Evolutionary conservation across 805 yeast species (phyloP).

Genomic region (Ogataea philodendri): DNA sequence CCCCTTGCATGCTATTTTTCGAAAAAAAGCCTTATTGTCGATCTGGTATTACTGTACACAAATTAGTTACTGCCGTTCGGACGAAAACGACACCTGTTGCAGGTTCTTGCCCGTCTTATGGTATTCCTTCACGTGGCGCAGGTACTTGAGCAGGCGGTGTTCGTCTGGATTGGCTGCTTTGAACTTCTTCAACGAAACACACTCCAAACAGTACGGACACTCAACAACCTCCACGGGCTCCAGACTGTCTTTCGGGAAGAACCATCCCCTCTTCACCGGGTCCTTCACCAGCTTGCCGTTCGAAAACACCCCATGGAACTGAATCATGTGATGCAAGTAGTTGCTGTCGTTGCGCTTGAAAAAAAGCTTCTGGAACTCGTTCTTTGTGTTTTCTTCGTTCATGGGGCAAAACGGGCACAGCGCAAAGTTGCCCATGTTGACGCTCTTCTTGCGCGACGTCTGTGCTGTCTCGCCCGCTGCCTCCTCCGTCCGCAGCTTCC

Average conservation of each 20-base stretch:
- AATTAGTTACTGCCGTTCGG: constrained; percentile 3
- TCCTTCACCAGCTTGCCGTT: constrained; percentile 29
- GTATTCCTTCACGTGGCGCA: constrained; percentile 30
- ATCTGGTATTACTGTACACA: background rate
- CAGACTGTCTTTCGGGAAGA: constrained; percentile 7
- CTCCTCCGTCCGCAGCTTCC: constrained; percentile 12
- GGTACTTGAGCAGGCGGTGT: constrained; percentile 28
- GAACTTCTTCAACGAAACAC: constrained; percentile 23
- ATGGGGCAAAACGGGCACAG: constrained; percentile 31
- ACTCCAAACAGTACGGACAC: constrained; percentile 28
- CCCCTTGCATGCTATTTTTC: too few species aligned
- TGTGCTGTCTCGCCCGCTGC: background rate
- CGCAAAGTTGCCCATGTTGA: constrained; percentile 28
- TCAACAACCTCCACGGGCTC: constrained; percentile 27
- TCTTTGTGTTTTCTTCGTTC: constrained; percentile 16
- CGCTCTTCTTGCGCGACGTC: constrained; percentile 8
- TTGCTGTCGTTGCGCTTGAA: constrained; percentile 31
- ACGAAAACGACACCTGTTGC: constrained; percentile 15
- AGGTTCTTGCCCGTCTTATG: constrained; percentile 31
- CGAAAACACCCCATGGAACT: constrained; percentile 34
- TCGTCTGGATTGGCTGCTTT: constrained; percentile 18
- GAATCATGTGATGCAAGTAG: constrained; percentile 34
- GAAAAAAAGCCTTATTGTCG: background rate
- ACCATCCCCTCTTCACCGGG: constrained; percentile 28
- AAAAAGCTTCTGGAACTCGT: constrained; percentile 22